Conservation (phyloP, 306 rosid genomes). For the Prunus dulcis region DNA sequence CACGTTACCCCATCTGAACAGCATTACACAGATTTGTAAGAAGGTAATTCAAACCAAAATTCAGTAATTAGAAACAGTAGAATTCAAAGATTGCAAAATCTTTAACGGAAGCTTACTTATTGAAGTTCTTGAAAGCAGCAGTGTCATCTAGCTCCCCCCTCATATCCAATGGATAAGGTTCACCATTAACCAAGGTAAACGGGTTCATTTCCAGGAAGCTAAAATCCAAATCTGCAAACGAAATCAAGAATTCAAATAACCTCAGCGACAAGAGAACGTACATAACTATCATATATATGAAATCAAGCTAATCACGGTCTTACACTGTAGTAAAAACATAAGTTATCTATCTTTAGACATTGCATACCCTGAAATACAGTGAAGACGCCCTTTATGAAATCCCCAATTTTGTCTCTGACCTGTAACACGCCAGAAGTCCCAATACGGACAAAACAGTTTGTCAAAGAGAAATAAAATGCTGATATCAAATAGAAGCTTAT, state of each 20-base stretch:
- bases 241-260: constrained; percentile 2
- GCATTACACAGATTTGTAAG: background rate
- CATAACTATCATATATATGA: background rate
- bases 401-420: constrained; percentile 70
- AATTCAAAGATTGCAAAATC: background rate
- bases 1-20: constrained; percentile 65
- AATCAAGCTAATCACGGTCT: background rate
- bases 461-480: background rate
- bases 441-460: background rate
- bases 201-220: constrained; percentile 89
- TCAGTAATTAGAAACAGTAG: background rate
- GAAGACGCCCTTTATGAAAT: constrained; percentile 64
- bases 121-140: constrained; percentile 82
- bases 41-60: background rate
- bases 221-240: constrained; percentile 69
- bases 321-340: no score
- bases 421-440: constrained; percentile 7
- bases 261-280: background rate
- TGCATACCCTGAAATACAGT: constrained; percentile 78
- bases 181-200: constrained; percentile 68
- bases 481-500: background rate
- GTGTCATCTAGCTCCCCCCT: constrained; percentile 93
- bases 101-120: constrained; percentile 43
- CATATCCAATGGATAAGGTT: constrained; percentile 85
- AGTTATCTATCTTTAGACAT: background rate